Percentiles rank a stretch among this genome's conserved stretches.
These are phyloP conservation scores for Cystobasidium pallidum DNA, from an alignment of 1,284 basidiomycete genomes.

Conservation along the genomic window DNA sequence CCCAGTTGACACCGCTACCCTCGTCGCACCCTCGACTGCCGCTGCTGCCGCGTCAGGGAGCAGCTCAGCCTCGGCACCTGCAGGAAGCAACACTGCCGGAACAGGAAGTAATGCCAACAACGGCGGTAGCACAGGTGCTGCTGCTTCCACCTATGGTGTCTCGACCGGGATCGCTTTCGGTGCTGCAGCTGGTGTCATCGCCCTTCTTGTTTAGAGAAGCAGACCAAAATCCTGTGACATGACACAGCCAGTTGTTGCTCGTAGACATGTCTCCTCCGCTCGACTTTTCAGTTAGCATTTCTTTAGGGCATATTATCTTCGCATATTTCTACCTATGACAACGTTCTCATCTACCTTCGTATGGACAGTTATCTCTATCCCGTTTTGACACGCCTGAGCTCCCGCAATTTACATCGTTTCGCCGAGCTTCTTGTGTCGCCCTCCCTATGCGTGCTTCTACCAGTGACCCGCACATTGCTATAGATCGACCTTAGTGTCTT, in stretches of 20 bases:
- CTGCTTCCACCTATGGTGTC: constrained; percentile 28
- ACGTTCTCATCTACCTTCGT: not conserved
- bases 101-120: constrained; percentile 45
- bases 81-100: constrained; percentile 48
- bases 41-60: constrained; percentile 21
- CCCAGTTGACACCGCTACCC: constrained; percentile 48
- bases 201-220: constrained; percentile 20
- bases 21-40: constrained; percentile 44
- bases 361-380: not conserved
- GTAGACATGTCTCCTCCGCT: too few relatives aligned
- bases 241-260: too few relatives aligned
- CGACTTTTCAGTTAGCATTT: too few relatives aligned
- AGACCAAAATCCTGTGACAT: too few relatives aligned
- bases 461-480: too few relatives aligned
- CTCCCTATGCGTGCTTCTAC: too few relatives aligned
- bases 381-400: not conserved
- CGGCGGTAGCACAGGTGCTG: constrained; percentile 21
- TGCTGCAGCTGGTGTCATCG: constrained; percentile 39
- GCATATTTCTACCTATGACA: too few relatives aligned
- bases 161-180: constrained; percentile 22
- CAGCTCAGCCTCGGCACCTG: constrained; percentile 45
- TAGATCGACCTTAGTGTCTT: too few relatives aligned
- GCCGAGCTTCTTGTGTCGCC: not conserved
- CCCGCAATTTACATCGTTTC: not conserved
- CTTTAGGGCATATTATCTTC: not conserved